Evolutionary conservation across 2,329 filamentous ascomycete species (phyloP), one percentile per base, ranked within the genome.

Genomic region (Gyromitra esculenta): DNA sequence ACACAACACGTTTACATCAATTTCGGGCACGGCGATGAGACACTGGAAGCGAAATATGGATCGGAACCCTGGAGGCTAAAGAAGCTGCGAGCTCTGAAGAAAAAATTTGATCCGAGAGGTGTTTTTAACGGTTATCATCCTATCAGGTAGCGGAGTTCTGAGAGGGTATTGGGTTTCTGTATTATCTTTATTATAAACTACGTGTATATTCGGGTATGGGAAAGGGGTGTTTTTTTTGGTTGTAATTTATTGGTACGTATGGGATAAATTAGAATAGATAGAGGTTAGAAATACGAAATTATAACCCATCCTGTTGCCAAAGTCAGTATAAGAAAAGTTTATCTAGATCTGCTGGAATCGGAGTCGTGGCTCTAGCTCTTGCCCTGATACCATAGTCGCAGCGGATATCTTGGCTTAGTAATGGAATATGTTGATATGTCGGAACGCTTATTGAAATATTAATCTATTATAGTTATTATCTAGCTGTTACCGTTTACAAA

Each of bases 21-120:
- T 81, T 88, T 87, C 77, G 87, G 86, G 0, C 84, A 84, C 69
- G 87, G 87, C 1, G 82, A 85, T n/a, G 86, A 88, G 81, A 79
- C 81, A 0, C 79, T 82, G 0, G 70, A 81, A 70, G 80, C 82
- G 1, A 83, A 84, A 82, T 89, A 89, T 79, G 87, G 87, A 5
- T 82, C 82, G 43, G 87, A 56, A 2, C 21, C 52, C 31, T 31
- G 87, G 85, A 84, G 87, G 18, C 82, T 86, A 78, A 80, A 85
- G 65, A 85, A 83, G 66, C 81, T 89, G 79, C 81, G 80, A 76
- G 79, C 77, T 6, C 77, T 88, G 80, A 88, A 88, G 84, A 75
- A 81, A 37, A 84, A 84, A 78, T 88, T 87, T 76, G 87, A 88
- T 73, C 86, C 85, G 1, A 67, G 82, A 2, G 82, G 83, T 18